phyloP scores from a whole-genome alignment of 345 rosid species.

The Noccaea bulbosa region DNA sequence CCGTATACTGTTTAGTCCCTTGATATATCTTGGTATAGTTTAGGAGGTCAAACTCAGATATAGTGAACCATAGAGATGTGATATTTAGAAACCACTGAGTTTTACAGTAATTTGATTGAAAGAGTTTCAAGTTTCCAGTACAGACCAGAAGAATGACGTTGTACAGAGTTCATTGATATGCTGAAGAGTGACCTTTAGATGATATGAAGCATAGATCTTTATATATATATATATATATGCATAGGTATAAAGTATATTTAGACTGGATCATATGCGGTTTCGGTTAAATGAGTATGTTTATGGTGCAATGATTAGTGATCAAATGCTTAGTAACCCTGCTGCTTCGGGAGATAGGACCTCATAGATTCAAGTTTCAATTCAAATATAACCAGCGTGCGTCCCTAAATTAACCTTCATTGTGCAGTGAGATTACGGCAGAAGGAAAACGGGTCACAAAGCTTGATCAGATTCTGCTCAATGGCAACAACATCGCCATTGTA shows the following conservation, averaged over 20 bases:
- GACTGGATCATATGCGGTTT: not conserved
- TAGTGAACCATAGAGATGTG: not conserved
- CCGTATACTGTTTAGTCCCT: not conserved
- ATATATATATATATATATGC: not conserved
- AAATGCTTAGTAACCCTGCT: not conserved
- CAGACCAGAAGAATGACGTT: not conserved
- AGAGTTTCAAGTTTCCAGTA: not conserved
- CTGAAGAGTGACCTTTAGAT: not conserved
- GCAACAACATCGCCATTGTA: constrained; percentile 95
- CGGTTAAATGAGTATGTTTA: not conserved
- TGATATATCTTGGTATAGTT: not conserved
- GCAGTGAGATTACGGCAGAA: constrained; percentile 91
- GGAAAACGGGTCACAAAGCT: constrained; percentile 93
- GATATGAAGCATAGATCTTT: not conserved
- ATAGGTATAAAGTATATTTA: not conserved
- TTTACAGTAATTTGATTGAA: not conserved
- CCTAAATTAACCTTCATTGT: not conserved
- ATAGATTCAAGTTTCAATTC: not conserved
- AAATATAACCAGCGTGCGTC: not conserved
- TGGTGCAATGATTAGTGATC: not conserved
- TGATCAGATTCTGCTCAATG: constrained; percentile 91
- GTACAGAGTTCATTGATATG: not conserved
- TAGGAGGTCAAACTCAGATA: not conserved
- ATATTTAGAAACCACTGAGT: not conserved
- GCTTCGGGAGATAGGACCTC: constrained; percentile 3